phyloP scores from a whole-genome alignment of 192 early-diverging fungal genomes.

The Coemansia asiatica region DNA sequence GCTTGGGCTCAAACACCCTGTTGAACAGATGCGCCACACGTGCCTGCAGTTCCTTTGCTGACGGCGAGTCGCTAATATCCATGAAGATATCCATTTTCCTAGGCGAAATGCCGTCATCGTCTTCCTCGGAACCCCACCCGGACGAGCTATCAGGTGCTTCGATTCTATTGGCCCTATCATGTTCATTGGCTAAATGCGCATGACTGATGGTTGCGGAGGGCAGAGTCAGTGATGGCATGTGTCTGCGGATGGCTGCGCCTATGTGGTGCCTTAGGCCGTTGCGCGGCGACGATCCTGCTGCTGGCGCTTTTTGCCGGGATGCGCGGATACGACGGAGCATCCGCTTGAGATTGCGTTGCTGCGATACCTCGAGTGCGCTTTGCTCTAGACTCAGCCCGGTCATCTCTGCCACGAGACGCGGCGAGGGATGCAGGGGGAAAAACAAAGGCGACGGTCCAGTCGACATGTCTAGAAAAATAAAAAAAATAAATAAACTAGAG shows the following conservation, averaged over 20 bases:
- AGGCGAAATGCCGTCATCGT: constrained; percentile 17
- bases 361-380: constrained; percentile 43
- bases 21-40: constrained; percentile 40
- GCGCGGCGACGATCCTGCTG: background rate
- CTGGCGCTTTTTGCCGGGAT: constrained; percentile 11
- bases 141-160: background rate
- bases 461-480: constrained; percentile 4
- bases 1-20: constrained; percentile 25
- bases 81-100: constrained; percentile 30
- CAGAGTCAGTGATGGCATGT: constrained; percentile 1
- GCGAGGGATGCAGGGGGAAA: constrained; percentile 37
- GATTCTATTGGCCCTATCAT: background rate
- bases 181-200: background rate
- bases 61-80: constrained; percentile 38
- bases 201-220: background rate
- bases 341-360: constrained; percentile 48
- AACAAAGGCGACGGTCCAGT: constrained; percentile 41
- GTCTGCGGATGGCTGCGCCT: background rate
- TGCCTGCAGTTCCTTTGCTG: constrained; percentile 10
- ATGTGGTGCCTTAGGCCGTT: constrained; percentile 1
- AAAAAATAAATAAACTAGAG: too few relatives aligned
- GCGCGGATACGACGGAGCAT: constrained; percentile 41
- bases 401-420: constrained; percentile 45
- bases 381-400: constrained; percentile 43
- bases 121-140: constrained; percentile 31